Conservation (phyloP, 2,329 filamentous ascomycete genomes). For the Hymenoscyphus salicellus region DNA sequence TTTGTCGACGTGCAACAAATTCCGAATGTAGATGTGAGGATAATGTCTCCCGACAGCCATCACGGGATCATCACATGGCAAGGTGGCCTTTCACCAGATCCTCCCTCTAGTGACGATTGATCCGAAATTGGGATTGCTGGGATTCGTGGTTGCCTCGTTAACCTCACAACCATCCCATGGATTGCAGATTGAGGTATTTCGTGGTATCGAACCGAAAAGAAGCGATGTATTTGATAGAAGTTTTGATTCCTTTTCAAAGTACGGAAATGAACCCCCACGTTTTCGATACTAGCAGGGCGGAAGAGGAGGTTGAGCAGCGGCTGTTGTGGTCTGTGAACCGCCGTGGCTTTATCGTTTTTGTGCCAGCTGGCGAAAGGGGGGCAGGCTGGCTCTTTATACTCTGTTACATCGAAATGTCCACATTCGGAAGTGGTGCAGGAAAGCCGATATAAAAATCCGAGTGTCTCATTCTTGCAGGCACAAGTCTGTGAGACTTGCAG, state of each 20-base stretch:
- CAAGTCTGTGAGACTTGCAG: neutral
- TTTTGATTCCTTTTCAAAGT: neutral
- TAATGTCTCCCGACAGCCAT: neutral
- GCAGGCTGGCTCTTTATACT: neutral
- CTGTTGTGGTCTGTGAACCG: neutral
- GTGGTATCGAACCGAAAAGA: neutral
- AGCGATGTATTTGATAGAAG: neutral
- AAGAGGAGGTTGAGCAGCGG: neutral
- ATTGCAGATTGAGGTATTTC: neutral
- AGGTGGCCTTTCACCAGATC: neutral
- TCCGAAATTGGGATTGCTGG: neutral
- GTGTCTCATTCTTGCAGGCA: neutral
- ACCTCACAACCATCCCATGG: neutral
- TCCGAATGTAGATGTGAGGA: neutral
- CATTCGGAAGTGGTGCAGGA: neutral
- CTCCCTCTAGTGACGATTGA: neutral
- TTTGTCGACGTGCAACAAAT: neutral
- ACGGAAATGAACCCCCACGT: neutral
- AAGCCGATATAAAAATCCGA: neutral
- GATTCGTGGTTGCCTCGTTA: neutral
- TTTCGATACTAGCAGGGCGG: neutral
- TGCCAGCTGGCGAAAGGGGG: neutral
- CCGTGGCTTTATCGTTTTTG: conserved; percentile 2
- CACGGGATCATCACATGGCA: neutral
- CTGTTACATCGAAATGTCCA: neutral